Conservation (phyloP, 345 rosid species). For the Carallia brachiata region DNA sequence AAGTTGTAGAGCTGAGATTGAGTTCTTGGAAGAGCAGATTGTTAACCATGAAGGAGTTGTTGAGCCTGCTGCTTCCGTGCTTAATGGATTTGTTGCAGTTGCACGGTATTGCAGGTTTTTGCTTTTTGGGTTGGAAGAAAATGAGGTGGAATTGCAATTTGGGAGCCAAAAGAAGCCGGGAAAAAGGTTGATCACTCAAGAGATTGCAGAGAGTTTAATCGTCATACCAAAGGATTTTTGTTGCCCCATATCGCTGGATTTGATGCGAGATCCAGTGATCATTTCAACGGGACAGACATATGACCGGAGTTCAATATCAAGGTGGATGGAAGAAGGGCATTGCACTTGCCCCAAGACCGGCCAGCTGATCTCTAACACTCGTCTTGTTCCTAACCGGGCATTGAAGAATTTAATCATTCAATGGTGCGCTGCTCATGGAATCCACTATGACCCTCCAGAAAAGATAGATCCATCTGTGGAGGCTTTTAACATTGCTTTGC, state of each 20-base stretch:
- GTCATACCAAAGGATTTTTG: slow-evolving; percentile 76
- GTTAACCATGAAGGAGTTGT: slow-evolving; percentile 76
- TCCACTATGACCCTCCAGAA: slow-evolving; percentile 56
- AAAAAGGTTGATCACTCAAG: slow-evolving; percentile 60
- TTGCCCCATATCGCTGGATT: slow-evolving; percentile 79
- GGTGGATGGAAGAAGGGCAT: slow-evolving; percentile 96
- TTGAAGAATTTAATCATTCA: slow-evolving; percentile 76
- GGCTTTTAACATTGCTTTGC: slow-evolving; percentile 52
- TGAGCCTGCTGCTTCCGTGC: slow-evolving; percentile 77
- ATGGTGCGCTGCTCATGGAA: slow-evolving; percentile 78
- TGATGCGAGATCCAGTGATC: slow-evolving; percentile 93
- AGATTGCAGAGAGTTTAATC: slow-evolving; percentile 70
- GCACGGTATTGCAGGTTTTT: slow-evolving; percentile 73
- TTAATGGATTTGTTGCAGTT: slow-evolving; percentile 79
- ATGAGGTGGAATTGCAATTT: slow-evolving; percentile 41
- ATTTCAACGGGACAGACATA: slow-evolving; percentile 89
- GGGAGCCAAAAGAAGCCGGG: slow-evolving; percentile 52
- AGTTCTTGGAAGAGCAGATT: slow-evolving; percentile 92
- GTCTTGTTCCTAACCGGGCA: slow-evolving; percentile 81
- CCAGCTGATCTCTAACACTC: slow-evolving; percentile 59
- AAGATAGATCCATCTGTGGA: slow-evolving; percentile 48
- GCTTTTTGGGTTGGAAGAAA: slow-evolving; percentile 70
- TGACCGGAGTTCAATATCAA: slow-evolving; percentile 73
- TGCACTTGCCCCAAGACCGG: slow-evolving; percentile 86
- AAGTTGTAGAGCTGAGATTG: slow-evolving; percentile 66